Base-by-base conservation (phyloP, 306 rosid genomes). In the Lathyrus oleraceus region DNA sequence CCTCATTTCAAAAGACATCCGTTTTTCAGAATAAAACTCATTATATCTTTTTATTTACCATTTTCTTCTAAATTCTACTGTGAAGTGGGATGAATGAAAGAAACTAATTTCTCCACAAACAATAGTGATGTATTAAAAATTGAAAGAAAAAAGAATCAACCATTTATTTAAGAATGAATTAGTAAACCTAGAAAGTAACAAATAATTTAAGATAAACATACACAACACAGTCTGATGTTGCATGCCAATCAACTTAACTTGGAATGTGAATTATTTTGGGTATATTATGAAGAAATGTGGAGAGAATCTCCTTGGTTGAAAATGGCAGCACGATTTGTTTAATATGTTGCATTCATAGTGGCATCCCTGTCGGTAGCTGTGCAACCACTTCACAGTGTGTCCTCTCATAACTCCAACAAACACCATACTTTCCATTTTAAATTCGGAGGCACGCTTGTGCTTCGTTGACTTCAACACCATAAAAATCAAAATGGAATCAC, bases 361-460 rank as follows among this genome's bases (percentile, higher is more conserved):
- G 25, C 74, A 72, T 59, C 15, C 74, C 1, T 72, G 74, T 72
- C 70, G 42, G 74, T 48, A 17, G 58, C 32, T 59, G 8, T 59
- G 74, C 17, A 66, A 66, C 65, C 6, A 25, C 36, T 38, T 58
- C 1, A 8, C 2, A 49, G 10, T 11, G 60, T 49, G 78, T 40
- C 71, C 43, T 72, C 77, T 72, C 74, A 10, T 35, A 2, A 1
- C 2, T 28, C 75, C 19, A 66, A 72, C 65, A 72, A 77, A 64
- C 81, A 3, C 23, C 19, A 21, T 15, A 9, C 10, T 61, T 52
- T 30, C 12, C 25, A 40, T 76, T 76, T 70, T 52, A 13, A 2
- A 76, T 58, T 66, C 36, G 67, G 32, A 59, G 49, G 36, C 82
- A 78, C 45, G 71, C 78, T 73, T 64, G 13, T 25, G n/a, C 59